Base-by-base conservation (phyloP, 768 basidiomycete genomes). In the Podaxis carcinomalis region DNA sequence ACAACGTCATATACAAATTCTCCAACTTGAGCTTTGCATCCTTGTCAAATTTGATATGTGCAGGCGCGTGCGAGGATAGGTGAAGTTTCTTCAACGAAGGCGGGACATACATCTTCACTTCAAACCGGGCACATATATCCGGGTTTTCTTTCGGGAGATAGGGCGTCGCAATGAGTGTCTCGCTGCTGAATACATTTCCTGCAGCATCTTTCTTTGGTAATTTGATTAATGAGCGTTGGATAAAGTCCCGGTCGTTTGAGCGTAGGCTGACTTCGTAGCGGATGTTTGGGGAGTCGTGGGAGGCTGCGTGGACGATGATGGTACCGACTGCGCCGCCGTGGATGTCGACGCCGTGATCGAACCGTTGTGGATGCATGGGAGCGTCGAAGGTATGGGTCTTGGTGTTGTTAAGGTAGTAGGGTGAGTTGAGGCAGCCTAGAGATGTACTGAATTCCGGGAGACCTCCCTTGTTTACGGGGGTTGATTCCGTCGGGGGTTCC, bases 381-480 rank as follows among this genome's bases (percentile, higher is more conserved):
- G 79, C 73, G 39, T 66, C 69, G 62, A 81, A 68, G 25, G 74
- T 67, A 35, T 58, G 56, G 3, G 74, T 71, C 51, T 73, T 68
- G 3, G 73, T 70, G 10, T 70, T 73, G 27, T 80, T 75, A 69
- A 83, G 85, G 57, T 80, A 65, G 64, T 80, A 72, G 1, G 78
- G 73, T 5, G 80, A 78, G 50, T 75, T 63, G 7, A 72, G 64
- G 68, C 84, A 86, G 7, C 81, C 82, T 0, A 85, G 76, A 5
- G 82, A 82, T 3, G 70, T 77, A 69, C 81, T 78, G 72, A 78
- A 86, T 27, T 68, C 75, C 0, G 85, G 85, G 78, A 85, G 82
- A n/a, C 32, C 32, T 32, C 32, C 32, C 2, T 32, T 71, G 68
- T 65, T 86, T 84, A 5, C 85, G 71, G 10, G 82, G 82, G 40